Base-by-base conservation (phyloP, 2,329 filamentous ascomycete species). In the Xylaria arbuscula region DNA sequence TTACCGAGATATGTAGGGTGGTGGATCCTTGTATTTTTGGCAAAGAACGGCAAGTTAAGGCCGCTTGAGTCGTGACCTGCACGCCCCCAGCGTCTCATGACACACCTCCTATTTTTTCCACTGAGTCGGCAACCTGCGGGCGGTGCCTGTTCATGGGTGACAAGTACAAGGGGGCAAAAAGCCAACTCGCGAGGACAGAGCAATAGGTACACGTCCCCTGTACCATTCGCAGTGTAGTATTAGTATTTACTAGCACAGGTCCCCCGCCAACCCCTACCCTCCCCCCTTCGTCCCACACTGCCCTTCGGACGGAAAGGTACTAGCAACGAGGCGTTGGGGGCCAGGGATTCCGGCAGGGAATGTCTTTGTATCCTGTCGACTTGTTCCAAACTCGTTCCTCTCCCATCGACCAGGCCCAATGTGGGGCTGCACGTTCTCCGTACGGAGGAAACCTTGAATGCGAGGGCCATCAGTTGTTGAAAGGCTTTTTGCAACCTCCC, bases 371-470 rank as follows among this genome's bases (percentile, higher is more conserved):
- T 73, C 72, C 74, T 76, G 72, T 73, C 62, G 72, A 75, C 72
- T 74, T 74, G 73, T 76, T 76, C 73, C 71, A 76, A 77, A 77
- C 72, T 74, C 74, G 72, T 74, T 72, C 77, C 75, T 77, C 55
- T 78, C 28, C 28, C 72, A 75, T 75, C 70, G 73, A 74, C 76
- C 55, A 58, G 69, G 67, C 38, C 67, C 69, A 65, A 64, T 40
- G 67, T 65, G 61, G 64, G 45, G 47, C 69, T 71, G 67, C 58
- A 65, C 63, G 54, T 68, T 67, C 64, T 67, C 60, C 50, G 55
- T 62, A 61, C 61, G 45, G 73, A 75, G 72, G 71, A 75, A 73
- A 77, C 76, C 74, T 76, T 77, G 75, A 73, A 76, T 69, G 72
- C 70, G 64, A 71, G 64, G 70, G 72, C 70, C 72, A 72, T 74